These are phyloP conservation scores for Guadua angustifolia DNA, from an alignment of 176 grass and related monocot species.

Conservation along the genomic window DNA sequence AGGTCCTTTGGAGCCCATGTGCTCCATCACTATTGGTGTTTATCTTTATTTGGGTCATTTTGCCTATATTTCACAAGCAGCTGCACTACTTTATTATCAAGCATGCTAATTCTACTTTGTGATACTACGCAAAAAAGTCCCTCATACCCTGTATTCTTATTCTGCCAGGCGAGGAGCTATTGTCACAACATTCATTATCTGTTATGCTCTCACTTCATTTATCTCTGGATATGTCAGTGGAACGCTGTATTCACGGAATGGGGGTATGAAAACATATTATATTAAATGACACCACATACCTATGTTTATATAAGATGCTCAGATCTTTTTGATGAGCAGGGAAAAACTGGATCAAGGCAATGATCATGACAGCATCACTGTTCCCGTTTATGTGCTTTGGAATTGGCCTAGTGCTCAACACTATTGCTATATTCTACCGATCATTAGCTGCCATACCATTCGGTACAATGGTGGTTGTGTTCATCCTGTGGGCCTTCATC, in stretches of 20 bases:
- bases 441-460: constrained; percentile 97
- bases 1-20: neutral
- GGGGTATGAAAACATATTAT: constrained; percentile 60
- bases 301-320: constrained; percentile 31
- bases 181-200: constrained; percentile 90
- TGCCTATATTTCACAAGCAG: constrained; percentile 14
- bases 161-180: constrained; percentile 76
- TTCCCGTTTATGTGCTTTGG: constrained; percentile 96
- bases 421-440: constrained; percentile 89
- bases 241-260: constrained; percentile 74
- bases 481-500: constrained; percentile 89
- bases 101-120: constrained; percentile 35
- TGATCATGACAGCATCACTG: constrained; percentile 83
- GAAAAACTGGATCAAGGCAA: constrained; percentile 90
- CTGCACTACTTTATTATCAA: constrained; percentile 25
- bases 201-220: constrained; percentile 96
- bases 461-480: constrained; percentile 89
- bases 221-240: constrained; percentile 91
- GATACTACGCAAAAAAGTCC: constrained; percentile 21
- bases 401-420: constrained; percentile 86
- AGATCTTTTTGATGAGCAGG: constrained; percentile 49
- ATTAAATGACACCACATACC: neutral
- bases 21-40: constrained; percentile 3
- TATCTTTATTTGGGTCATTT: neutral
- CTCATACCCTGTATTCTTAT: constrained; percentile 34